phyloP scores from a whole-genome alignment of 495 filamentous ascomycete species.

The Penicillium mononematosum region DNA sequence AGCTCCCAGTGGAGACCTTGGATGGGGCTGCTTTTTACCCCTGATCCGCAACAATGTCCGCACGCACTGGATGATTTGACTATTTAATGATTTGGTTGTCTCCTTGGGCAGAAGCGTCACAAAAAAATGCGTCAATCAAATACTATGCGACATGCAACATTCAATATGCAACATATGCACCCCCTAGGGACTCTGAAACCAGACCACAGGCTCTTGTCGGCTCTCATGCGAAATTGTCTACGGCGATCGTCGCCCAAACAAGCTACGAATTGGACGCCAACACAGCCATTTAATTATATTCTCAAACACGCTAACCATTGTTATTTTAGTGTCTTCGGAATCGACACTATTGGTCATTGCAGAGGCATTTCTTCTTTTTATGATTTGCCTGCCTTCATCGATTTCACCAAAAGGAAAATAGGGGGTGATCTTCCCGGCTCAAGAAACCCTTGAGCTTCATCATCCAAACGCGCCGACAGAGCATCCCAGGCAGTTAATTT shows the following conservation, averaged over 20 bases:
- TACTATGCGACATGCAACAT: neutral
- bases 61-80: neutral
- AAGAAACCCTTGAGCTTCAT: constrained; percentile 13
- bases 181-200: constrained; percentile 27
- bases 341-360: constrained; percentile 16
- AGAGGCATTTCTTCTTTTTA: neutral
- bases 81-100: neutral
- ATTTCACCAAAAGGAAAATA: constrained; percentile 3
- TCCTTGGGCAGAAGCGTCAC: neutral
- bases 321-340: constrained; percentile 18
- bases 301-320: constrained; percentile 30
- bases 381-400: constrained; percentile 1
- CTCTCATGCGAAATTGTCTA: constrained; percentile 31
- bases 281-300: constrained; percentile 18
- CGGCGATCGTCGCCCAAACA: constrained; percentile 31
- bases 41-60: constrained; percentile 6
- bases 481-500: neutral
- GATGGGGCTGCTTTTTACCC: constrained; percentile 23
- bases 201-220: constrained; percentile 16
- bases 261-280: constrained; percentile 20
- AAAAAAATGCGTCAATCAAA: constrained; percentile 1
- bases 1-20: constrained; percentile 28
- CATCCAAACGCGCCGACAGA: constrained; percentile 14
- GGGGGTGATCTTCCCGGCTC: constrained; percentile 12
- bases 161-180: constrained; percentile 14